Percentiles rank a stretch among this genome's conserved stretches.
phyloP scores from a whole-genome alignment of 305 asterid species.

The Fraxinus velutina region DNA sequence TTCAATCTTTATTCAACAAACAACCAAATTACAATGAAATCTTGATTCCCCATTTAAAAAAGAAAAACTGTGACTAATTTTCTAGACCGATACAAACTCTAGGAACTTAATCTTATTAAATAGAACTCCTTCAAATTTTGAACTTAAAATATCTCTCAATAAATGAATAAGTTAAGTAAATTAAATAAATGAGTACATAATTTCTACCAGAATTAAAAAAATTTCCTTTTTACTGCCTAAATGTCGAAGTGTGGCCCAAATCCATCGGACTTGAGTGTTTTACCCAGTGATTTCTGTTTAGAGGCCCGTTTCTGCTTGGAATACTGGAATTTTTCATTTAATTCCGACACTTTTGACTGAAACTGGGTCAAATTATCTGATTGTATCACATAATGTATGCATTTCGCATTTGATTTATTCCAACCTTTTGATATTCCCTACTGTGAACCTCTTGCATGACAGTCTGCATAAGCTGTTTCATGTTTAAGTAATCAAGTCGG shows the following conservation, averaged over 20 bases:
- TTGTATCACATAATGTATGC: neutral
- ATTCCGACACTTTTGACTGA: neutral
- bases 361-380: neutral
- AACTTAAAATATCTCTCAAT: neutral
- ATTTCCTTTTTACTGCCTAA: neutral
- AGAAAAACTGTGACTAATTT: neutral
- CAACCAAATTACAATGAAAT: neutral
- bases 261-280: neutral
- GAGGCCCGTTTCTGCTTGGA: neutral
- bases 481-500: neutral
- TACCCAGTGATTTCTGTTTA: neutral
- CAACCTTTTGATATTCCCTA: neutral
- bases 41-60: neutral
- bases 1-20: neutral
- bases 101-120: neutral
- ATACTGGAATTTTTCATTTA: neutral
- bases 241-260: neutral
- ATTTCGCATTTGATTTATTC: neutral
- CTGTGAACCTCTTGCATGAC: slow-evolving; percentile 9
- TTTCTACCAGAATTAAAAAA: neutral
- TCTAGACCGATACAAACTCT: neutral
- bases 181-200: neutral
- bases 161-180: neutral
- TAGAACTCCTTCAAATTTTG: neutral
- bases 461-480: neutral